Evolutionary conservation across 2,329 filamentous ascomycete genomes (phyloP).

Genomic region (Talaromyces sp.): DNA sequence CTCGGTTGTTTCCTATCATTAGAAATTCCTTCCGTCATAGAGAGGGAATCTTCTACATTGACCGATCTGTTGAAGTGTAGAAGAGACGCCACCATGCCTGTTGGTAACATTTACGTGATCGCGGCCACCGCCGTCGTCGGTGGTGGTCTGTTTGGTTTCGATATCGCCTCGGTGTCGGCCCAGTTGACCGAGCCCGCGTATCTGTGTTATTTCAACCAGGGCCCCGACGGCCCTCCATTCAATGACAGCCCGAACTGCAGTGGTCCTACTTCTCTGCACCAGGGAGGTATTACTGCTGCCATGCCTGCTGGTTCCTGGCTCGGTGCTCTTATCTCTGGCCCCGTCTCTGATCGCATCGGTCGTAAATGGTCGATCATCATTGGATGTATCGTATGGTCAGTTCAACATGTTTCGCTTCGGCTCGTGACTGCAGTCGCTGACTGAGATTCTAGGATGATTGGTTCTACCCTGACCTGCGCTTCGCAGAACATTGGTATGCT

Average conservation of each 20-base stretch:
- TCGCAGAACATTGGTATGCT: slow-evolving; percentile 67
- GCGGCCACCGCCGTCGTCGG: slow-evolving; percentile 59
- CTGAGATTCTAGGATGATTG: slow-evolving; percentile 34
- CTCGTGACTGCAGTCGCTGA: neutral
- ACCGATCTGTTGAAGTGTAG: slow-evolving; percentile 6
- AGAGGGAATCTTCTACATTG: slow-evolving; percentile 1
- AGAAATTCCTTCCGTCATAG: neutral
- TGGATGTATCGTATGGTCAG: slow-evolving; percentile 50
- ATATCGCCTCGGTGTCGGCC: slow-evolving; percentile 71
- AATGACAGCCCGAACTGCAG: slow-evolving; percentile 36
- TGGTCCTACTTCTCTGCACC: slow-evolving; percentile 51
- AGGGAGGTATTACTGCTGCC: slow-evolving; percentile 68
- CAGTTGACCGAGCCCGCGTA: slow-evolving; percentile 33
- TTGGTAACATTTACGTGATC: slow-evolving; percentile 58
- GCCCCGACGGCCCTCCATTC: slow-evolving; percentile 22
- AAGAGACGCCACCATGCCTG: slow-evolving; percentile 30
- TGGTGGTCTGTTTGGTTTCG: slow-evolving; percentile 72
- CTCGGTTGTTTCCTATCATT: neutral
- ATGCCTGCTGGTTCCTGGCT: slow-evolving; percentile 71
- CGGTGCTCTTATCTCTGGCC: slow-evolving; percentile 55
- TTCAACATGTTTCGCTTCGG: neutral
- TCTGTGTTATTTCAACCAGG: slow-evolving; percentile 49
- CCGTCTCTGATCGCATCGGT: slow-evolving; percentile 55
- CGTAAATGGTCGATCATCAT: slow-evolving; percentile 53
- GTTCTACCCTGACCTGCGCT: slow-evolving; percentile 59